Evolutionary conservation across 768 basidiomycete genomes (phyloP), one percentile per base, ranked within the genome.

Genomic region (Leccinum subtestaceum): DNA sequence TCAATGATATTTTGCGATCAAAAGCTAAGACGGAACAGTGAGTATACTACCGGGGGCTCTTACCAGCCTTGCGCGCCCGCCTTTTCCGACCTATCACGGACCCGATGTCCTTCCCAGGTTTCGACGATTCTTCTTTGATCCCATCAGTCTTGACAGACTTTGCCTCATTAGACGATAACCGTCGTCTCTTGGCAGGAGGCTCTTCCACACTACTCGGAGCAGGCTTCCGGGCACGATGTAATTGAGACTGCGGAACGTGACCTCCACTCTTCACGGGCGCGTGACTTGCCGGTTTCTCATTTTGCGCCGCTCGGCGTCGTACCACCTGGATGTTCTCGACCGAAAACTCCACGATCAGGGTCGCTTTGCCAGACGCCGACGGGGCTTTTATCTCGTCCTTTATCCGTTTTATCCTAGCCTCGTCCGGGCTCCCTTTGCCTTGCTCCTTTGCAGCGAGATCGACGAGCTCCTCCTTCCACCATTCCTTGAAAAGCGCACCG

Each of bases 311-410:
- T 66, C 94, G 79, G 57, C 93, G 78, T 62, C 89, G 89, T 40
- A 95, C 87, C 31, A 95, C 93, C 74, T 94, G 90, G 19, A 92
- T 77, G 67, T 98, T 98, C 77, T 98, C 95, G 53, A 98, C 93
- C 43, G 93, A 95, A 73, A 97, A 97, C 75, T 98, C 95, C n/a
- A 94, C 85, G 66, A 96, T 88, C 60, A 97, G 73, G 5, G 84
- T 78, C 15, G 81, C 81, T 59, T 64, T 76, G 23, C 65, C 62
- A 17, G 77, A 76, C 40, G 78, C 83, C 17, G 71, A 75, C 1
- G 63, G 34, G 40, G 65, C 66, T 60, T 75, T 75, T 48, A 82
- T 70, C 67, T 87, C 84, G 25, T 78, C 78, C 66, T 86, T 84
- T 63, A 88, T 72, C 64, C 83, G 81, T 69, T 85, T 84, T 49